Percentiles rank a stretch among this genome's conserved stretches.
These are phyloP conservation scores for Puccinia hordei DNA, from an alignment of 1,284 basidiomycete species.

Conservation along the genomic window DNA sequence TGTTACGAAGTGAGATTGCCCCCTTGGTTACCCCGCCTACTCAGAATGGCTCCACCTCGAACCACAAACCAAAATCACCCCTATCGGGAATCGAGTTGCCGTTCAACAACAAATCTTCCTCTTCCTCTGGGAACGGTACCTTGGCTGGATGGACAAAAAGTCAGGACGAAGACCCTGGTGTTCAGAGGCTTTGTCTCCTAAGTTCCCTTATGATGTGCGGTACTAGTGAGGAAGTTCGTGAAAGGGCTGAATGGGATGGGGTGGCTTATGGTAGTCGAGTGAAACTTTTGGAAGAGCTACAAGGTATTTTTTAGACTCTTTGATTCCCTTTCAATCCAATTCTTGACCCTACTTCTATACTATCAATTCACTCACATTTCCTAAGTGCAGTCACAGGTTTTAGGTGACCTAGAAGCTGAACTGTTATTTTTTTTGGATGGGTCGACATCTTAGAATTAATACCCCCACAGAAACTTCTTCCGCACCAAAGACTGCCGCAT, in stretches of 20 bases:
- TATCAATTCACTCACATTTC: conserved; percentile 11
- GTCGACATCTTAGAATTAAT: conserved; percentile 75
- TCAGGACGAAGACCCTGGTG: conserved; percentile 39
- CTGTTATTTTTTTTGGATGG: neutral
- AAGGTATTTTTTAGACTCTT: conserved; percentile 66
- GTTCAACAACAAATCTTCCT: conserved; percentile 4
- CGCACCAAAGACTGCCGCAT: conserved; percentile 78
- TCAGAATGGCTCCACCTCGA: conserved; percentile 61
- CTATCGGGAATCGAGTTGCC: neutral
- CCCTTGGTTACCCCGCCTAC: conserved; percentile 60
- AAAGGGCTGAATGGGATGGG: conserved; percentile 85
- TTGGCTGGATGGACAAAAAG: conserved; percentile 15
- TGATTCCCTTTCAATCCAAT: neutral
- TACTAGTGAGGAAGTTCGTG: conserved; percentile 73
- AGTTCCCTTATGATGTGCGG: conserved; percentile 56
- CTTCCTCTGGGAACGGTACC: neutral
- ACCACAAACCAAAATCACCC: conserved; percentile 71
- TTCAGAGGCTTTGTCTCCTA: conserved; percentile 40
- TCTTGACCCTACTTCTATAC: neutral
- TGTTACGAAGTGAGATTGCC: conserved; percentile 83
- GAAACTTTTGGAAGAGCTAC: conserved; percentile 74
- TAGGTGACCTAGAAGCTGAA: conserved; percentile 18
- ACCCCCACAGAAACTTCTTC: conserved; percentile 87
- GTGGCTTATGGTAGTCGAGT: conserved; percentile 75
- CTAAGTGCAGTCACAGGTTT: neutral